phyloP scores from a whole-genome alignment of 1,284 basidiomycete species.

The Papiliotrema laurentii region DNA sequence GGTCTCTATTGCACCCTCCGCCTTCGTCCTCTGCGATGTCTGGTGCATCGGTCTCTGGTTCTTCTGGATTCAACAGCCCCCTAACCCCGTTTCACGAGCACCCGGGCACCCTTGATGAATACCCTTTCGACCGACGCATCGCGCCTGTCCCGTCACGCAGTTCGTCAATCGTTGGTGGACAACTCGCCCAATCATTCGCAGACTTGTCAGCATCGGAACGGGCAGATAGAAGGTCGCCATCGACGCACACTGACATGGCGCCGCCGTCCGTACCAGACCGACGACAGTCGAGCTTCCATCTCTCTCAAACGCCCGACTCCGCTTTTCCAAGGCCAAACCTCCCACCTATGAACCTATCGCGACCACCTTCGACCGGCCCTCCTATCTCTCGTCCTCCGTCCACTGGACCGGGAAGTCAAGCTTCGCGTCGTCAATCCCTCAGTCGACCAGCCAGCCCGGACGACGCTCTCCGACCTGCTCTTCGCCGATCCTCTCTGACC shows the following conservation, averaged over 20 bases:
- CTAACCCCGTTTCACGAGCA: constrained; percentile 1
- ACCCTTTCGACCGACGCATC: constrained; percentile 2
- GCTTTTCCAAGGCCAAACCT: too few species aligned
- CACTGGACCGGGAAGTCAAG: too few species aligned
- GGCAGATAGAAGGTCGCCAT: constrained; percentile 3
- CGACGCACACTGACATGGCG: background rate
- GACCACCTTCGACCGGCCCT: too few species aligned
- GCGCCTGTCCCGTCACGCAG: constrained; percentile 20
- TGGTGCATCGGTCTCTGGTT: background rate
- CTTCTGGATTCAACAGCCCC: constrained; percentile 3
- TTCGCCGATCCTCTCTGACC: constrained; percentile 28
- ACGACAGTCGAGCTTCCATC: constrained; percentile 10
- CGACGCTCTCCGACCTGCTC: background rate
- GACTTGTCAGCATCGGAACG: constrained; percentile 26
- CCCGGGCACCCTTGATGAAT: background rate
- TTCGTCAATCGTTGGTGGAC: constrained; percentile 35
- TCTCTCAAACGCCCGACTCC: background rate
- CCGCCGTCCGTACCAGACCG: constrained; percentile 13
- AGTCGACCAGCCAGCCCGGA: background rate
- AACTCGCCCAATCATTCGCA: constrained; percentile 35
- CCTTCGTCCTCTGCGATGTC: constrained; percentile 7
- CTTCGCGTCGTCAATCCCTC: too few species aligned
- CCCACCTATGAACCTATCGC: too few species aligned
- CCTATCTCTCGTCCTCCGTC: background rate
- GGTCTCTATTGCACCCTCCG: constrained; percentile 5